Base-by-base conservation (phyloP, 352 stramenopile species). In the Nothophytophthora sp. region DNA sequence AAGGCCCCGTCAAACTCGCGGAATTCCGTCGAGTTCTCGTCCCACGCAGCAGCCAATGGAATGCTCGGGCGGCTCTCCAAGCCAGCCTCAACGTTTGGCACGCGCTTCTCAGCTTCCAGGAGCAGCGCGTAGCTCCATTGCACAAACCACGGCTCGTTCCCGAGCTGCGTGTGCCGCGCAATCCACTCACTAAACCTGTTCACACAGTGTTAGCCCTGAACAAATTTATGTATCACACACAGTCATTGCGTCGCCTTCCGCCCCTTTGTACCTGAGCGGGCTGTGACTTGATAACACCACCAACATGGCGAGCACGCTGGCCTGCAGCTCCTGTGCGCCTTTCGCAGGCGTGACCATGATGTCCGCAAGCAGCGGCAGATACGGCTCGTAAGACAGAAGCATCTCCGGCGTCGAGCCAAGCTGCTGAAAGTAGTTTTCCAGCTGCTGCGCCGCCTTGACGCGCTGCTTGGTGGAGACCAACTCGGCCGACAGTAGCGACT, bases 141-240 rank as follows among this genome's bases (percentile, higher is more conserved):
- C 16, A 88, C 58, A 10, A 82, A 59, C 70, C 71, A 84, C 8
- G 50, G 51, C 18, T 86, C 69, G 24, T 74, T 62, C 6, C 69
- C 67, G 2, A 70, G 19, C 19, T 74, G 56, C 10, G 49, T 45
- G 30, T 77, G 66, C 48, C 67, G 60, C 11, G 61, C 46, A 18
- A 84, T 73, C 76, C 76, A 88, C n/a, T 88, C 69, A 19, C 54
- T 47, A 22, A 78, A 76, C 13, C 59, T 69, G 44, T 15, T 20
- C 25, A 36, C 3, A 13, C 3, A 30, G 12, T 20, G 30, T 18
- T n/a, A 41, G 36, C 32, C 20, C 34, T 6, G 22, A 38, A 27
- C 30, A 39, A 23, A 15, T 9, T n/a, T 10, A 6, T 50, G 7
- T 29, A 1, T 35, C 3, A 18, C 5, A 22, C 15, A n/a, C n/a